These are phyloP conservation scores for Leccinum obscurum DNA, from an alignment of 768 basidiomycete genomes.

Conservation along the genomic window DNA sequence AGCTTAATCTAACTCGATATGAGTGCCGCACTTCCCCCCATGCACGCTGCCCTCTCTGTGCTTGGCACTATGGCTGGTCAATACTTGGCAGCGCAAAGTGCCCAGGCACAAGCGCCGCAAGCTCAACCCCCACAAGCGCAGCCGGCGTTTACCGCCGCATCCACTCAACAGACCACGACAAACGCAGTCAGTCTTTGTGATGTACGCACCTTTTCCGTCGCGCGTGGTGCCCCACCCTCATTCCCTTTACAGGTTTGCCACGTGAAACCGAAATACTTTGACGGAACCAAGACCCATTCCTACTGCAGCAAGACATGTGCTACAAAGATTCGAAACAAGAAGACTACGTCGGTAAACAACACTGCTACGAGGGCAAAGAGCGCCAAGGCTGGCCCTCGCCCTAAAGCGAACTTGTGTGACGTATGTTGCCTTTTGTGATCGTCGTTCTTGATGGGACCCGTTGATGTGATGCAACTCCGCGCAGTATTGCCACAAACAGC, in stretches of 20 bases:
- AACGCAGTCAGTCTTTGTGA: slow-evolving; percentile 47
- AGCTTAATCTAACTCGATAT: slow-evolving; percentile 21
- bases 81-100: slow-evolving; percentile 34
- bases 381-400: slow-evolving; percentile 25
- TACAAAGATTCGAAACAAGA: slow-evolving; percentile 43
- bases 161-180: slow-evolving; percentile 22
- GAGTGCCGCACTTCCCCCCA: slow-evolving; percentile 33
- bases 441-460: not conserved
- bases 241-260: slow-evolving; percentile 48
- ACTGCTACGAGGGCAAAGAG: slow-evolving; percentile 29
- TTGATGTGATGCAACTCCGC: slow-evolving; percentile 8
- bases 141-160: slow-evolving; percentile 13
- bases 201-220: slow-evolving; percentile 35
- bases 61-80: slow-evolving; percentile 38
- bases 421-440: slow-evolving; percentile 36
- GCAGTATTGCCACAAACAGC: slow-evolving; percentile 59
- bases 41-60: slow-evolving; percentile 38
- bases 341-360: slow-evolving; percentile 25
- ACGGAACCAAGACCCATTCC: slow-evolving; percentile 54
- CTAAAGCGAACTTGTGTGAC: slow-evolving; percentile 46
- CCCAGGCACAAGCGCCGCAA: slow-evolving; percentile 30
- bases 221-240: slow-evolving; percentile 6
- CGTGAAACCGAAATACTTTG: slow-evolving; percentile 53
- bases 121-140: slow-evolving; percentile 26
- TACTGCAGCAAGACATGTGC: slow-evolving; percentile 61